Evolutionary conservation across 2,329 filamentous ascomycete species (phyloP).

Genomic region (Fusarium succisae): DNA sequence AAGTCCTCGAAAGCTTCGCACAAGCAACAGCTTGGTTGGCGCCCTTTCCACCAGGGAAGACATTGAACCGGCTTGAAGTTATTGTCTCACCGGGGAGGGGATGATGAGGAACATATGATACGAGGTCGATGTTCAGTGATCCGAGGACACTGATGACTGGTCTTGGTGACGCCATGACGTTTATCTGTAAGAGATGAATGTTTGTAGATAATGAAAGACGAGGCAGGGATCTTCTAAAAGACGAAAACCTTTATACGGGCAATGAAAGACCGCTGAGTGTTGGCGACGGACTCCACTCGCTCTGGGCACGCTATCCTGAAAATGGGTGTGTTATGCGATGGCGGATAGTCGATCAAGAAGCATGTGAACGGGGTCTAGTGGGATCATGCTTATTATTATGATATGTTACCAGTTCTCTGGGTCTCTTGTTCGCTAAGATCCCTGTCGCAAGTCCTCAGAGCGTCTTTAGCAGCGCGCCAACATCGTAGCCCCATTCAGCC

Average conservation of each 20-base stretch:
- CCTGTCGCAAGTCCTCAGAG: neutral
- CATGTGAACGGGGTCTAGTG: neutral
- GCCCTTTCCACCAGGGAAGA: constrained; percentile 89
- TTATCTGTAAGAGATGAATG: no score
- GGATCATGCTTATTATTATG: neutral
- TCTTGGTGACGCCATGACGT: neutral
- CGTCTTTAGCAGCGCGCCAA: constrained; percentile 20
- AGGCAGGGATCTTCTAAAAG: no score
- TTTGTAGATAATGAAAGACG: neutral
- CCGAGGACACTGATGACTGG: constrained; percentile 80
- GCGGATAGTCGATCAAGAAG: neutral
- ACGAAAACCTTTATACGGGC: neutral
- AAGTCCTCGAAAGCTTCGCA: constrained; percentile 76
- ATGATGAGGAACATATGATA: constrained; percentile 87
- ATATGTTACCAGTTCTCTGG: neutral
- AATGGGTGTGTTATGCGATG: constrained; percentile 18
- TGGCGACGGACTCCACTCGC: neutral
- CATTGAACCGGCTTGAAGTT: constrained; percentile 78
- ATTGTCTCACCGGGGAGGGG: constrained; percentile 88
- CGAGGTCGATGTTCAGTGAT: constrained; percentile 93
- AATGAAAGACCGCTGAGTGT: neutral
- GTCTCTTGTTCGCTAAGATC: neutral
- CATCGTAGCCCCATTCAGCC: constrained; percentile 46
- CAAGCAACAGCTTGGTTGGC: constrained; percentile 94
- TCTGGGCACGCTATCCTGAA: neutral